phyloP scores from a whole-genome alignment of 2,329 filamentous ascomycete genomes.

The Sclerotinia spermophila region DNA sequence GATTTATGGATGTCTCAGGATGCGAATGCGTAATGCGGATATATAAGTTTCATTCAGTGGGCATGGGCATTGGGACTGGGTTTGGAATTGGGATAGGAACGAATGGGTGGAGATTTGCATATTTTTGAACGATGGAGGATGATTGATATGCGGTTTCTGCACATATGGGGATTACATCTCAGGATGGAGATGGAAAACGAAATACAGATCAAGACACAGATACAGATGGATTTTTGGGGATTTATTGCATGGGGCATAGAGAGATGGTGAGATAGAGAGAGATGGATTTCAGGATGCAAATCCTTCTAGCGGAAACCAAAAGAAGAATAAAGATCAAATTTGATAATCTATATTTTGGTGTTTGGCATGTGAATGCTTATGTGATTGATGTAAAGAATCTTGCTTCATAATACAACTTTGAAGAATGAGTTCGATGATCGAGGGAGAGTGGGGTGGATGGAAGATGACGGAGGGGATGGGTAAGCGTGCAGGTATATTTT shows the following conservation, averaged over 20 bases:
- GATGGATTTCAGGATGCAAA: neutral
- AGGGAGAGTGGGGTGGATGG: neutral
- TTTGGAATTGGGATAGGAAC: neutral
- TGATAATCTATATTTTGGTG: neutral
- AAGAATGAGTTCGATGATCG: neutral
- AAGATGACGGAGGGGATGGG: neutral
- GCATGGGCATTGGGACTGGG: neutral
- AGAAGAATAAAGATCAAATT: neutral
- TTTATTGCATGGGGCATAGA: neutral
- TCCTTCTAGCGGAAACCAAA: neutral
- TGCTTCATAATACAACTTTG: neutral
- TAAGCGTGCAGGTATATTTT: neutral
- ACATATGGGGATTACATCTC: conserved; percentile 3
- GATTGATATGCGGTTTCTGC: neutral
- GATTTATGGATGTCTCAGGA: neutral
- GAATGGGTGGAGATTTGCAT: neutral
- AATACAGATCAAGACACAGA: neutral
- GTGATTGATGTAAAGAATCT: neutral
- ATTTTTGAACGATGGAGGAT: neutral
- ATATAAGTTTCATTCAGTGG: neutral
- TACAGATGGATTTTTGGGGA: neutral
- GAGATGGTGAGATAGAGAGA: neutral
- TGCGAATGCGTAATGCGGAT: conserved; percentile 2
- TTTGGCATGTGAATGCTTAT: neutral
- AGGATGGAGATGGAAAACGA: neutral